A percentile compares a stretch with the other conserved stretches of the same genome.
Evolutionary conservation across 208 protist genomes (phyloP).

Genomic region (Chromosphaera perkinsii): DNA sequence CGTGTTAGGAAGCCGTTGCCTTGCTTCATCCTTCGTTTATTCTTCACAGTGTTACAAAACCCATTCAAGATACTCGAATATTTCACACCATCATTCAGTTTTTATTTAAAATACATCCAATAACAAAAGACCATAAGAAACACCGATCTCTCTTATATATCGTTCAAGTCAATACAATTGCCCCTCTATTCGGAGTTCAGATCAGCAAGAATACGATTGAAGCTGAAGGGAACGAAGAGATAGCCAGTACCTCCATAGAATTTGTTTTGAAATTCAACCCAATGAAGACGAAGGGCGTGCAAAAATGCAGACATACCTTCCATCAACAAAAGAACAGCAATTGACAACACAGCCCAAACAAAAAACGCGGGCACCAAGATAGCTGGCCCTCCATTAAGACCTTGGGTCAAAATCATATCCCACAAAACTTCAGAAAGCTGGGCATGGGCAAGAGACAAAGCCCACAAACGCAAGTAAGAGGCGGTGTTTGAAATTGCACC

Average conservation of each 20-base stretch:
- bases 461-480: constrained; percentile 99
- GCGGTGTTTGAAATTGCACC: constrained; percentile 98
- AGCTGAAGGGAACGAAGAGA: constrained; percentile 77
- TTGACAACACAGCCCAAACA: constrained; percentile 83
- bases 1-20: no score
- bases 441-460: constrained; percentile 97
- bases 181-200: no score
- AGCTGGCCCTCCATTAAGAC: neutral
- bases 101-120: no score
- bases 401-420: constrained; percentile 12
- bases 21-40: no score
- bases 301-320: constrained; percentile 97
- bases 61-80: no score
- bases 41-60: no score
- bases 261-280: constrained; percentile 75
- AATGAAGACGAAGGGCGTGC: constrained; percentile 94
- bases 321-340: constrained; percentile 95
- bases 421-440: constrained; percentile 71
- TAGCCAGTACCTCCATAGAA: constrained; percentile 87
- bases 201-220: constrained; percentile 61
- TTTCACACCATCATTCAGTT: no score
- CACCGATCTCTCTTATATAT: no score
- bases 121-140: no score
- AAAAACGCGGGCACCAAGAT: constrained; percentile 77
- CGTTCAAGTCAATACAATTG: no score